A percentile compares a stretch with the other conserved stretches of the same genome.
Conservation (phyloP, 306 rosid genomes). For the Vigna angularis region DNA sequence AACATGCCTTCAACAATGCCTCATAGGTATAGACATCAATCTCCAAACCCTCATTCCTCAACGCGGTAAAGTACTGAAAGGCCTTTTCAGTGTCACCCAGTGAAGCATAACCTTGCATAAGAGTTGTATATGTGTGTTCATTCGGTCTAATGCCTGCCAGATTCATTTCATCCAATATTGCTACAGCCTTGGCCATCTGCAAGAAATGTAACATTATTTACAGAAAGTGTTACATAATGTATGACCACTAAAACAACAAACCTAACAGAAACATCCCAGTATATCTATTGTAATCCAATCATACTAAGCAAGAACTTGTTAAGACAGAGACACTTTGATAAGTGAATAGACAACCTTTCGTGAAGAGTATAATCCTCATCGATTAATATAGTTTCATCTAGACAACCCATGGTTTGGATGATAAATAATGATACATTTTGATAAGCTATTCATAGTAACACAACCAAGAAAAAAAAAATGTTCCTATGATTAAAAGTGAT, state of each 20-base stretch:
- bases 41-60: slow-evolving; percentile 85
- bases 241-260: neutral
- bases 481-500: too few species aligned
- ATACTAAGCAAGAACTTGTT: neutral
- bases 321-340: too few species aligned
- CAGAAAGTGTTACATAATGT: slow-evolving; percentile 26
- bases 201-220: slow-evolving; percentile 44
- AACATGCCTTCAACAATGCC: slow-evolving; percentile 96
- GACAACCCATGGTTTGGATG: too few species aligned
- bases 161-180: slow-evolving; percentile 85
- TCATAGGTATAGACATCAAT: slow-evolving; percentile 87
- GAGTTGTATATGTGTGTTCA: slow-evolving; percentile 88
- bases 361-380: too few species aligned
- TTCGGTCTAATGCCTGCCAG: slow-evolving; percentile 82
- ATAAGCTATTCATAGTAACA: too few species aligned
- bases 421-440: too few species aligned
- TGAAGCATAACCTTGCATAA: slow-evolving; percentile 97
- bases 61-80: slow-evolving; percentile 72
- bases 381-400: too few species aligned
- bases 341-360: too few species aligned
- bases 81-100: slow-evolving; percentile 94
- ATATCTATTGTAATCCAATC: slow-evolving; percentile 8
- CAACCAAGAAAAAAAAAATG: too few species aligned
- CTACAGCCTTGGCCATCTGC: slow-evolving; percentile 88
- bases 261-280: neutral